Evolutionary conservation across 148 eudicot genomes (phyloP), one percentile per base, ranked within the genome.

Genomic region (Persicaria tinctoria): DNA sequence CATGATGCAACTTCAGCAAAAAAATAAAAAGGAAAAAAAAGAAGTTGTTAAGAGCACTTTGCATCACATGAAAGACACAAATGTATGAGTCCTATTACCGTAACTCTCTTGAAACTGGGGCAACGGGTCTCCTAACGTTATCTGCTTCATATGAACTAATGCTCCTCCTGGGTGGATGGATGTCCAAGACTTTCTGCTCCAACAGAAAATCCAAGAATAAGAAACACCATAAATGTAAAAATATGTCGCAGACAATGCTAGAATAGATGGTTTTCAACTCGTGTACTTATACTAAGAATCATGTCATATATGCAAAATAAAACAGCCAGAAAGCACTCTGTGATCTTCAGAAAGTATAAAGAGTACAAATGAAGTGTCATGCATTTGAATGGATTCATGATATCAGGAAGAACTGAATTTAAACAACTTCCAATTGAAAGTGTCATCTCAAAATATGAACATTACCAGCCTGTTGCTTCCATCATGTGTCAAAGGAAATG

Each of bases 401-500:
- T 57, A 57, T 18, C 63, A 5, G 32, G 12, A 60, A 60, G 13
- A 59, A 18, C 3, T 23, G 20, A 60, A 18, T 60, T 60, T 8
- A 60, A 60, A 23, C 23, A 59, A 60, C 3, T 60, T 60, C 12
- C 41, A 60, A 60, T 4, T 7, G 13, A 20, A 18, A 60, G 8
- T 60, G 20, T 38, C 13, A 60, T 60, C 66, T 9, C 32, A 23
- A 79, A 38, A 59, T 46, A 49, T 73, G 75, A 79, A 63, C 70
- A 78, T 88, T 91, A 94, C 98, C 79, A 90, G 98, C 56, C 88
- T 91, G 80, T 83, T 91, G 78, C 86, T 85, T 80, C 98, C 93
- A 84, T 90, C 96, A 82, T 78, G 85, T 57, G 89, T 79, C 75
- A 76, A 82, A 54, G 90, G 85, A 79, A 83, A 79, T 56, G 86